Evolutionary conservation across 352 stramenopile genomes (phyloP), one percentile per base, ranked within the genome.

Genomic region (Phytophthora boehmeriae): DNA sequence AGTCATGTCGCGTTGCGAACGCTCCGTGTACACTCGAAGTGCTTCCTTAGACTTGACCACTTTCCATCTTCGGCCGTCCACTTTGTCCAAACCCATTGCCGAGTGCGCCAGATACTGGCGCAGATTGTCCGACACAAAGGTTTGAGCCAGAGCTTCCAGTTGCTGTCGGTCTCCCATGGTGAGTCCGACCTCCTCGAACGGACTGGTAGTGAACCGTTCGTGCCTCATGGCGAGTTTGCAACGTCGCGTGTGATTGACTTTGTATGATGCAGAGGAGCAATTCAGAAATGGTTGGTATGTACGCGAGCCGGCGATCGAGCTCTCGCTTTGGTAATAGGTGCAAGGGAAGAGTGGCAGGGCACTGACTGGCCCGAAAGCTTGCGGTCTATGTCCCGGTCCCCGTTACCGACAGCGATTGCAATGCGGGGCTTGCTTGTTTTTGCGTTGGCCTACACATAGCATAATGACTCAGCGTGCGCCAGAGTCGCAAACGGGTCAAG

Each of bases 31-130:
- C 34, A 73, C 63, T 2, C 58, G 59, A 8, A 73, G 46, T 2
- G 67, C 65, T 8, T 73, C 68, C 14, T 71, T 63, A 22, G 54
- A 39, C 47, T 71, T 76, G 46, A 76, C 60, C 14, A 73, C 51
- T 46, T 73, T 76, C 68, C 68, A 76, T 17, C 63, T 58, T 0
- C 58, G 56, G 0, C 54, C 51, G 41, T 86, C 73, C 13, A 83
- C 74, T 19, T 68, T 60, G 43, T 68, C 56, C 6, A 66, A 39
- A 2, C 66, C 62, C 9, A 62, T 46, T 5, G 56, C 58, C 27
- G 63, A 65, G 42, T 74, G 78, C 2, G 42, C 52, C 54, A 81
- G 56, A 34, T 78, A 86, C 22, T 83, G 73, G 8, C 54, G 63
- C 17, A 75, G 44, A 28, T 72, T 75, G 34, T 75, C 67, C n/a